phyloP scores from a whole-genome alignment of 768 basidiomycete genomes.

The Tricholoma flavovirens region DNA sequence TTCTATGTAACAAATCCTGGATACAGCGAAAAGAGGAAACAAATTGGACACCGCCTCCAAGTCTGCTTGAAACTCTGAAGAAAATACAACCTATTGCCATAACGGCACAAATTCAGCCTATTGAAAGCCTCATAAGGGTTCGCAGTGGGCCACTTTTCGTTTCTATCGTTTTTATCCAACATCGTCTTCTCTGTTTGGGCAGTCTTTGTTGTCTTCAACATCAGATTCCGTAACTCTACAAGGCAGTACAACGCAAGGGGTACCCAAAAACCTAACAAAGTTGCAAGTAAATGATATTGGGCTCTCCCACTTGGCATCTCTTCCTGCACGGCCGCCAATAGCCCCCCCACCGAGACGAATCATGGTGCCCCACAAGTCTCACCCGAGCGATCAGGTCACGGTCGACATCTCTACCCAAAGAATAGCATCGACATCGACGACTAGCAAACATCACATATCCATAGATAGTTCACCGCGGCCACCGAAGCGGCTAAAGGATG shows the following conservation, averaged over 20 bases:
- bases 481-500: constrained; percentile 30
- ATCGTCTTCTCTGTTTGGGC: constrained; percentile 36
- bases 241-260: constrained; percentile 1
- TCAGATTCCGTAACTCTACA: constrained; percentile 6
- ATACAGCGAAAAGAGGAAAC: constrained; percentile 36
- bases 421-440: constrained; percentile 1
- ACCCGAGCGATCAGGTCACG: not conserved
- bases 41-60: constrained; percentile 38
- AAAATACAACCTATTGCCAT: constrained; percentile 22
- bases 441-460: constrained; percentile 8
- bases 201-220: constrained; percentile 29
- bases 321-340: constrained; percentile 1
- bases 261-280: not conserved
- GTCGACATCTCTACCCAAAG: not conserved
- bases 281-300: constrained; percentile 2
- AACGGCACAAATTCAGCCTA: constrained; percentile 21
- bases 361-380: not conserved
- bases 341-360: not conserved
- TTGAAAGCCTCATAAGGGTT: constrained; percentile 50
- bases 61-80: constrained; percentile 31
- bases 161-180: constrained; percentile 33
- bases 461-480: constrained; percentile 27
- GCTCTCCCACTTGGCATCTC: not conserved
- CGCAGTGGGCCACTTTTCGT: constrained; percentile 40
- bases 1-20: not conserved